Evolutionary conservation across 176 grass and related monocot genomes (phyloP).

Genomic region (Avena sativa): DNA sequence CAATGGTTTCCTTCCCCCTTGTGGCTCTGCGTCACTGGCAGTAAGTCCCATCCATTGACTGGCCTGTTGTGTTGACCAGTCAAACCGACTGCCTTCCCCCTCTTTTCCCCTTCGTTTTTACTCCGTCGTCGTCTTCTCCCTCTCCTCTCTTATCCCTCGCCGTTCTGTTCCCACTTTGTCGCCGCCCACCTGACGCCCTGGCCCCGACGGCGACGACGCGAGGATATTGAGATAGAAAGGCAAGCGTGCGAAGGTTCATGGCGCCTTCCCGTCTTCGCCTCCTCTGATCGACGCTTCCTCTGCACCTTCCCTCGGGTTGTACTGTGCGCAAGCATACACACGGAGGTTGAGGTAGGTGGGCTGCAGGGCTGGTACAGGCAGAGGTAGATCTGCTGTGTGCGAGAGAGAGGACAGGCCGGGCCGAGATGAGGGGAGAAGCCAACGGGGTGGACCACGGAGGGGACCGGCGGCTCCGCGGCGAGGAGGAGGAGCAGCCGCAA

Average conservation of each 20-base stretch:
- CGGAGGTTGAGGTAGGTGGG: constrained; percentile 10
- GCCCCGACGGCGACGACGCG: neutral
- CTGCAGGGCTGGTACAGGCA: neutral
- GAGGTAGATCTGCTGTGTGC: constrained; percentile 23
- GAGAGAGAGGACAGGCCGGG: neutral
- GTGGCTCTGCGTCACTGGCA: neutral
- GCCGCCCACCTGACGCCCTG: neutral
- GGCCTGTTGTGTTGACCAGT: neutral
- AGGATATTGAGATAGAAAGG: neutral
- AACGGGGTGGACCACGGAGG: constrained; percentile 54
- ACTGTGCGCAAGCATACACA: neutral
- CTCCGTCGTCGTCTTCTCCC: neutral
- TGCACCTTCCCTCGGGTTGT: neutral
- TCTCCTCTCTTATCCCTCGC: neutral
- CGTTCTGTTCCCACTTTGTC: neutral
- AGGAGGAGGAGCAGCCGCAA: neutral
- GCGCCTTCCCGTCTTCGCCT: neutral
- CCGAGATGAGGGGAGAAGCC: constrained; percentile 46
- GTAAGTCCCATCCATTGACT: neutral
- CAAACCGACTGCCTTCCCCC: neutral
- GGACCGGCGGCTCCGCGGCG: constrained; percentile 31
- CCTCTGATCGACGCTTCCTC: neutral
- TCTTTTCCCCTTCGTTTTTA: neutral
- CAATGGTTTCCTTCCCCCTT: too few species aligned
- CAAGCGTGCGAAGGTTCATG: neutral